Evolutionary conservation across 169 alveolate genomes (phyloP).

Genomic region (Plasmodium yoelii): DNA sequence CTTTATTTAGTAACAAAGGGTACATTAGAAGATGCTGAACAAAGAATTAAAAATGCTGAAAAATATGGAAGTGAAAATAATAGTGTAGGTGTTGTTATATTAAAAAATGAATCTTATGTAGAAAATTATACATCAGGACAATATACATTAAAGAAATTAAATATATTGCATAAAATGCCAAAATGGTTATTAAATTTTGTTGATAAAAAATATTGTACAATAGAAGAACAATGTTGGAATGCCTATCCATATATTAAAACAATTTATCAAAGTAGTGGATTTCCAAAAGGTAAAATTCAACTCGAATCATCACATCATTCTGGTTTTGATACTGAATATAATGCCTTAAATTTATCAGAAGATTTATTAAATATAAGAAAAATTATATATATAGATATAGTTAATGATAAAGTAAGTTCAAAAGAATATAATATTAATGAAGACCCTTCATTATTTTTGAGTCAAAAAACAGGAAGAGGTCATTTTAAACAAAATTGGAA

Average conservation of each 20-base stretch:
- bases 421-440: conserved; percentile 48
- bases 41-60: background rate
- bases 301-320: conserved; percentile 18
- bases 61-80: background rate
- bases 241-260: conserved; percentile 35
- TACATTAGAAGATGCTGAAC: conserved; percentile 69
- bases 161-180: conserved; percentile 78
- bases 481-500: conserved; percentile 71
- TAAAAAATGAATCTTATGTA: conserved; percentile 55
- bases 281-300: conserved; percentile 76
- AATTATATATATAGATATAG: conserved; percentile 76
- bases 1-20: conserved; percentile 78
- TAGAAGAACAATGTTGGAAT: conserved; percentile 79
- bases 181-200: conserved; percentile 79
- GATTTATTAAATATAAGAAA: conserved; percentile 58
- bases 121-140: conserved; percentile 55
- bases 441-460: conserved; percentile 66
- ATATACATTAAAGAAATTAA: conserved; percentile 77
- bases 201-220: conserved; percentile 73
- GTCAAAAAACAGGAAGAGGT: conserved; percentile 76
- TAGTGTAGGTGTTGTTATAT: conserved; percentile 59
- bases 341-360: conserved; percentile 71
- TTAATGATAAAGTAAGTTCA: conserved; percentile 63
- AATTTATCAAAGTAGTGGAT: conserved; percentile 66
- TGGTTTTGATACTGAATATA: conserved; percentile 40